These are phyloP conservation scores for Sarocladium oryzae DNA, from an alignment of 2,329 filamentous ascomycete species.

Conservation along the genomic window DNA sequence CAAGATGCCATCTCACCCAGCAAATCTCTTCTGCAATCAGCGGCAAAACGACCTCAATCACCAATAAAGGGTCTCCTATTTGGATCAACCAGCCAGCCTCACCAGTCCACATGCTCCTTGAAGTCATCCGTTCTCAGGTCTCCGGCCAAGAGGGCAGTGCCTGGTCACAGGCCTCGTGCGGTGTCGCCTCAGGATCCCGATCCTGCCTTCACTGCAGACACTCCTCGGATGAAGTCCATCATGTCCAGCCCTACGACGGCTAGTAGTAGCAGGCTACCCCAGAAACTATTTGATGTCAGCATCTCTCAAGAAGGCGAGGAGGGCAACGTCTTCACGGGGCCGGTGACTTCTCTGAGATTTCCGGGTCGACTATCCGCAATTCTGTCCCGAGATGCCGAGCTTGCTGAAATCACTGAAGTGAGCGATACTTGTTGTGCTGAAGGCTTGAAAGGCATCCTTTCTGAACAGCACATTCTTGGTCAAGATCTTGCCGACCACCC, in stretches of 20 bases:
- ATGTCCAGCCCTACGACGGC: conserved; percentile 26
- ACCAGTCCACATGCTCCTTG: conserved; percentile 29
- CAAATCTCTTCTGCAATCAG: conserved; percentile 41
- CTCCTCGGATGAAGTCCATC: conserved; percentile 31
- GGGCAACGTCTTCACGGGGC: conserved; percentile 23
- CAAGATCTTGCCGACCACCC: too few species aligned
- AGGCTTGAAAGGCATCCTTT: too few species aligned
- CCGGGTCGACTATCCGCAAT: conserved; percentile 40
- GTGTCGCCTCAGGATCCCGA: conserved; percentile 19
- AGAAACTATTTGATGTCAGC: conserved; percentile 27
- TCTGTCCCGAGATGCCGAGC: conserved; percentile 36
- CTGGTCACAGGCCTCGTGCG: conserved; percentile 26
- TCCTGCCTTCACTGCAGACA: conserved; percentile 18
- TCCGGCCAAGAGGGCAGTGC: conserved; percentile 40
- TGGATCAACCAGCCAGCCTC: conserved; percentile 17
- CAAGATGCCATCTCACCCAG: conserved; percentile 24
- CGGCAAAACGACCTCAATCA: conserved; percentile 43
- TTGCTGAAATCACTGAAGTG: conserved; percentile 21
- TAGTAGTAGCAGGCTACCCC: conserved; percentile 22
- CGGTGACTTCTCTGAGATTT: conserved; percentile 31
- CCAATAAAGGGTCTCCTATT: conserved; percentile 33
- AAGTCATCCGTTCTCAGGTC: conserved; percentile 46
- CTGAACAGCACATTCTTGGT: too few species aligned
- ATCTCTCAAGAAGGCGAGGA: conserved; percentile 1
- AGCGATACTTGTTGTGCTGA: too few species aligned